Evolutionary conservation across 306 rosid genomes (phyloP).

Genomic region (Potentilla sterilis): DNA sequence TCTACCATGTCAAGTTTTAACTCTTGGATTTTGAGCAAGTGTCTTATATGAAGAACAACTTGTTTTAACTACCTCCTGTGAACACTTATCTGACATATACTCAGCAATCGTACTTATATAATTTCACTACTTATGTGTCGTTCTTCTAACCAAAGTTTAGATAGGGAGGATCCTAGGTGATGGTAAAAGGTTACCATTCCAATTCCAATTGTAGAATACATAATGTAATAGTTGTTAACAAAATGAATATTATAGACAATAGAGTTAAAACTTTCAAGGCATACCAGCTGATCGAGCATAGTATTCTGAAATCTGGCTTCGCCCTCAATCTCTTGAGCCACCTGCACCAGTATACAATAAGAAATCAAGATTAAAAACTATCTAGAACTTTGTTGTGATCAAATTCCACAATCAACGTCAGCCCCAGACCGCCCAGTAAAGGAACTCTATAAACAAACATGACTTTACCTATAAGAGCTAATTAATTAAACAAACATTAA

Average conservation of each 20-base stretch:
- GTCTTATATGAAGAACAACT: not conserved
- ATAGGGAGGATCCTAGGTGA: not conserved
- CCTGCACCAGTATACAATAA: slow-evolving; percentile 45
- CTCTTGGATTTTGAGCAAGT: not conserved
- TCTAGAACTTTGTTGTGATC: not conserved
- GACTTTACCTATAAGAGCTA: not conserved
- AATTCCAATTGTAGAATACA: not conserved
- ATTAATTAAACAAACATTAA: not conserved
- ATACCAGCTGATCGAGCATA: slow-evolving; percentile 77
- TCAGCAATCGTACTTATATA: not conserved
- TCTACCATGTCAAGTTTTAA: not conserved
- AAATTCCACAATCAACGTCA: not conserved
- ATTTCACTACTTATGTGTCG: not conserved
- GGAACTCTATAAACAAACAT: not conserved
- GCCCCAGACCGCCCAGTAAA: not conserved
- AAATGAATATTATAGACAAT: slow-evolving; percentile 15
- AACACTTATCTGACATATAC: not conserved
- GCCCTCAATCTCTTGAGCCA: slow-evolving; percentile 78
- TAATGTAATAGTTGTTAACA: not conserved
- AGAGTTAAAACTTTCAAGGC: slow-evolving; percentile 6
- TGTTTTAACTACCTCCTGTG: not conserved
- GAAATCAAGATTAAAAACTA: slow-evolving; percentile 10
- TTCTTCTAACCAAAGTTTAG: not conserved
- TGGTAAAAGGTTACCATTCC: not conserved
- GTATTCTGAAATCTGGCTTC: slow-evolving; percentile 68